Base-by-base conservation (phyloP, 768 basidiomycete genomes). In the Cubamyces lactineus region DNA sequence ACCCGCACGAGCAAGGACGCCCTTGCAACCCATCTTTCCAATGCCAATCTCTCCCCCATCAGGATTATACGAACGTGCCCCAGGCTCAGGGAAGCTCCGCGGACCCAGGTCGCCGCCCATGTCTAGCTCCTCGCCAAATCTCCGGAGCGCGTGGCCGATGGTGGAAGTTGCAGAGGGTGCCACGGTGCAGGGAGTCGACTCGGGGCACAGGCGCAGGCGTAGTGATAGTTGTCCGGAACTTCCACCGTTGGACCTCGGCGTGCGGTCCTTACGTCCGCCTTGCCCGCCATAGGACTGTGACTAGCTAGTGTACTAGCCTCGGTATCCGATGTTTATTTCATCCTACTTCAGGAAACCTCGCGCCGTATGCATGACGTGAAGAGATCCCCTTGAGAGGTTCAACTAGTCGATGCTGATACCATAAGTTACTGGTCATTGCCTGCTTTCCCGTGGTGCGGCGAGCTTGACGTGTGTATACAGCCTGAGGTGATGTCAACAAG, bases 171-270 rank as follows among this genome's bases (percentile, higher is more conserved):
- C 42, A 26, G 17, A 21, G 1, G 19, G 17, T n/a, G 28, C 7
- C 28, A 28, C 28, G 28, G 28, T 5, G 3, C 38, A n/a, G 16
- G 40, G n/a, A 4, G 28, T 15, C 30, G 12, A n/a, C 30, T 26
- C n/a, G 38, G 28, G 52, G 4, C 51, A 58, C 42, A 24, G 19
- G 16, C 58, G 63, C 26, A 56, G 43, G 49, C 58, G 58, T 21
- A 64, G 63, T 30, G 54, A 41, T 41, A 64, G 63, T 59, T 64
- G 63, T 30, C 63, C 63, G 28, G 63, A 64, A 50, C 49, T 64
- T 15, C 63, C 63, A 2, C 63, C 63, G 13, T 48, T 64, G 3
- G 63, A 64, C 26, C 24, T 64, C 6, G 51, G 45, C 9, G 15
- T 38, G 38, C 41, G 19, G 28, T 43, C 53, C 39, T n/a, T 63